Percentiles rank a stretch among this genome's conserved stretches.
Evolutionary conservation across 2,329 filamentous ascomycete species (phyloP).

Genomic region (Stagonosporopsis vannaccii): DNA sequence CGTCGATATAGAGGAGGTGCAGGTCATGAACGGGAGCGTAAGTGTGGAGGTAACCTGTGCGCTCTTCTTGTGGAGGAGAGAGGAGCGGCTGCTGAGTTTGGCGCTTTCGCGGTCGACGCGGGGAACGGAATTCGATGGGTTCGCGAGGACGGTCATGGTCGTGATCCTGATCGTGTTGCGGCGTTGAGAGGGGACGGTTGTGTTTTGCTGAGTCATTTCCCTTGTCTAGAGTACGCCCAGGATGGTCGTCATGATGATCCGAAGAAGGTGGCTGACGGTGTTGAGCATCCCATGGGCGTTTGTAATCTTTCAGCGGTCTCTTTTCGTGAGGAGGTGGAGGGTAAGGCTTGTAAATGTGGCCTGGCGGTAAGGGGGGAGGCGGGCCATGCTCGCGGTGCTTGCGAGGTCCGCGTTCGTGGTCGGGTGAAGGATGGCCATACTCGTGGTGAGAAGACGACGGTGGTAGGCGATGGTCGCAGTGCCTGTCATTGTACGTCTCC

Average conservation of each 20-base stretch:
- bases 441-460: background rate
- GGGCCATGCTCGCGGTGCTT: slow-evolving; percentile 7
- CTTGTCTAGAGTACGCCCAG: background rate
- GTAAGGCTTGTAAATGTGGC: slow-evolving; percentile 12
- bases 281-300: background rate
- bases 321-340: slow-evolving; percentile 18
- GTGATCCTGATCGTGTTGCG: slow-evolving; percentile 1
- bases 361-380: slow-evolving; percentile 16
- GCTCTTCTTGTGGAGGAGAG: background rate
- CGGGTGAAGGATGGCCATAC: background rate
- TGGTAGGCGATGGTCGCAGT: background rate
- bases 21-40: slow-evolving; percentile 67
- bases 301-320: background rate
- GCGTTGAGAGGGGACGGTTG: background rate
- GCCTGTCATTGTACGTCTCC: background rate
- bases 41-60: slow-evolving; percentile 67
- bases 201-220: background rate
- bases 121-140: background rate
- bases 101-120: background rate
- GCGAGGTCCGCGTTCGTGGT: slow-evolving; percentile 4
- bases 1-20: slow-evolving; percentile 72
- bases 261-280: background rate
- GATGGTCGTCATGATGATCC: background rate
- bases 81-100: slow-evolving; percentile 16
- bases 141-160: background rate